Evolutionary conservation across 495 filamentous ascomycete genomes (phyloP), one percentile per base, ranked within the genome.

Genomic region (Penicillium alfredii): DNA sequence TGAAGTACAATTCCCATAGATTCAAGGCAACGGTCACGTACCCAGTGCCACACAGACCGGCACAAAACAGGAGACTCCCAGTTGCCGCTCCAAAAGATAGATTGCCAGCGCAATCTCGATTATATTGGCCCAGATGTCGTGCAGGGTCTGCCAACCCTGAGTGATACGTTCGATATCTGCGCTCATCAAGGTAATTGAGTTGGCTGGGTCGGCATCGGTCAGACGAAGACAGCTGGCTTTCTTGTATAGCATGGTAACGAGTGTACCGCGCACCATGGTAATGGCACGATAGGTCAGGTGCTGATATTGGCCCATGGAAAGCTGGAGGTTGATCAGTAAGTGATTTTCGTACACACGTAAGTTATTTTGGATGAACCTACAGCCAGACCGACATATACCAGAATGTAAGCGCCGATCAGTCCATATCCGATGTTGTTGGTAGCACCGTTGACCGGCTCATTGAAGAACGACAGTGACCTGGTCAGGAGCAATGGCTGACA

Each of bases 401-500:
- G 38, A 12, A 70, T 48, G 41, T 74, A 78, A 1, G 79, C 81
- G n/a, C 75, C 80, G 38, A 84, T 79, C 33, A 82, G 53, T 3
- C 78, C 79, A 49, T 81, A 80, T 3, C 80, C 76, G 16, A 68
- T 41, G 40, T 81, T 75, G 9, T 51, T 66, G 4, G 60, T 60
- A 33, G 39, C 48, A 6, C 44, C 24, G 14, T 58, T 66, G 0
- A 53, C 57, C 4, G 70, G 62, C 33, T 69, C 47, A 6, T 62
- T 38, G 4, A 73, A 69, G 30, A 74, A 71, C 5, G 45, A 49
- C 4, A 81, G 49, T 0, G 75, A 66, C 8, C 68, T 58, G 29
- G 74, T 64, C 9, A 86, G 65, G 13, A 86, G 64, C 28, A 86
- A 66, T 3, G 81, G 81, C 48, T 84, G 81, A 25, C 69, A 73